Evolutionary conservation across 2,329 filamentous ascomycete species (phyloP), one percentile per base, ranked within the genome.

Genomic region (Tolypocladium inflatum): DNA sequence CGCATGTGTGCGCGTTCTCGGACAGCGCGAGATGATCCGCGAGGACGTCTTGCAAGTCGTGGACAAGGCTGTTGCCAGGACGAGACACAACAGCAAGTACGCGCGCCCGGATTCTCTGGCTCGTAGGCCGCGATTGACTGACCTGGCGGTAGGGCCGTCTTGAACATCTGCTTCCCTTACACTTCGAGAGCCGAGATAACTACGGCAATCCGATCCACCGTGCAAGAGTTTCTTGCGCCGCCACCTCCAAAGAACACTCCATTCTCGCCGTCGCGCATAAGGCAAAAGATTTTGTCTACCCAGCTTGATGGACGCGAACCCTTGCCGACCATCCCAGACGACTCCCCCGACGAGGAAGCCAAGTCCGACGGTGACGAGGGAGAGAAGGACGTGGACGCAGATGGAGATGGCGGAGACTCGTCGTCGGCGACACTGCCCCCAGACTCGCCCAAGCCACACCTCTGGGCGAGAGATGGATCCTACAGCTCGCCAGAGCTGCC

Each of bases 131-230:
- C 26, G 6, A 26, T 45, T 56, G 37, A 43, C 64, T 65, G 60
- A 67, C 57, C 13, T 21, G 21, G 3, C 13, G 21, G 7, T 33
- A 84, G 82, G 57, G 76, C 79, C 33, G 74, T 82, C 37, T 78
- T 99, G 55, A 99, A 99, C 70, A 91, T 99, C 62, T 99, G 94
- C 77, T 97, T 97, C 68, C 94, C 94, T 0, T 99, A 99, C 69
- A 97, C 94, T 0, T 96, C 92, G 5, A 84, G 94, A 63, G 91
- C 96, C 67, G 94, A 99, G 71, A 97, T 99, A 64, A 95, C 93
- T 0, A 86, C 89, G 3, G 90, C 93, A 7, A 90, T 99, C 63
- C 87, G 90, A 62, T 85, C 87, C 48, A 97, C 93, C 0, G 92
- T 99, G 10, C 80, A 89, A 59, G 90, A 96, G 60, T 97, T 91